Evolutionary conservation across 1,139 yeast species (phyloP).

Genomic region (Torulaspora globosa): DNA sequence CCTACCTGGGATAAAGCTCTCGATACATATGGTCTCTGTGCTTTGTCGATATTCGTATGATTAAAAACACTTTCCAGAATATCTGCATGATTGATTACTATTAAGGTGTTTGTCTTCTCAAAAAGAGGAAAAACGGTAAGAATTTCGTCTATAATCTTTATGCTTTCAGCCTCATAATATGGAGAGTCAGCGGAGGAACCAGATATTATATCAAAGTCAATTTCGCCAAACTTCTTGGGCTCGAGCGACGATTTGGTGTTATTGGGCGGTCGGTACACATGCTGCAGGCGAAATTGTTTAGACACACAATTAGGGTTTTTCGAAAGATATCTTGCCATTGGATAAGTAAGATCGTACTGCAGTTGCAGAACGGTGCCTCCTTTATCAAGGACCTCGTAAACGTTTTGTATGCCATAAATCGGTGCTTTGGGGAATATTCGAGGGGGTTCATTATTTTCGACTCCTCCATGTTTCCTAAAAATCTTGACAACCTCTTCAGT

Average conservation of each 20-base stretch:
- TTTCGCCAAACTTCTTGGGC: slow-evolving; percentile 75
- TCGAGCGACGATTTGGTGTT: slow-evolving; percentile 54
- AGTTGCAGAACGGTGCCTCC: slow-evolving; percentile 84
- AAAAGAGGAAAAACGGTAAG: slow-evolving; percentile 62
- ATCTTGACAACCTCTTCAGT: slow-evolving; percentile 54
- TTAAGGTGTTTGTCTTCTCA: slow-evolving; percentile 48
- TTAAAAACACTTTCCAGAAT: slow-evolving; percentile 71
- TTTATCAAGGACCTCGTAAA: slow-evolving; percentile 76
- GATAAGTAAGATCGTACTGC: slow-evolving; percentile 84
- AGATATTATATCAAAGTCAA: slow-evolving; percentile 78
- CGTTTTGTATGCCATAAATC: slow-evolving; percentile 55
- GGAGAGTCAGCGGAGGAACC: slow-evolving; percentile 46
- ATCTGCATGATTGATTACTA: slow-evolving; percentile 75
- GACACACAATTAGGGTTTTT: slow-evolving; percentile 46
- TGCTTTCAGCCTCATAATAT: slow-evolving; percentile 78
- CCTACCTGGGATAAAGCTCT: slow-evolving; percentile 73
- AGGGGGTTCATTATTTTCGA: slow-evolving; percentile 61
- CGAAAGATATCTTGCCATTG: slow-evolving; percentile 81
- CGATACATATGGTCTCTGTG: slow-evolving; percentile 64
- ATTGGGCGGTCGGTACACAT: slow-evolving; percentile 69
- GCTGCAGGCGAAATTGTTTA: slow-evolving; percentile 70
- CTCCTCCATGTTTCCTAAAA: slow-evolving; percentile 80
- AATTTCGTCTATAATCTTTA: slow-evolving; percentile 76
- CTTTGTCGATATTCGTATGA: slow-evolving; percentile 70
- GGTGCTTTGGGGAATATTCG: slow-evolving; percentile 79